Conservation (phyloP, 1,284 basidiomycete genomes). For the Naganishia liquefaciens region DNA sequence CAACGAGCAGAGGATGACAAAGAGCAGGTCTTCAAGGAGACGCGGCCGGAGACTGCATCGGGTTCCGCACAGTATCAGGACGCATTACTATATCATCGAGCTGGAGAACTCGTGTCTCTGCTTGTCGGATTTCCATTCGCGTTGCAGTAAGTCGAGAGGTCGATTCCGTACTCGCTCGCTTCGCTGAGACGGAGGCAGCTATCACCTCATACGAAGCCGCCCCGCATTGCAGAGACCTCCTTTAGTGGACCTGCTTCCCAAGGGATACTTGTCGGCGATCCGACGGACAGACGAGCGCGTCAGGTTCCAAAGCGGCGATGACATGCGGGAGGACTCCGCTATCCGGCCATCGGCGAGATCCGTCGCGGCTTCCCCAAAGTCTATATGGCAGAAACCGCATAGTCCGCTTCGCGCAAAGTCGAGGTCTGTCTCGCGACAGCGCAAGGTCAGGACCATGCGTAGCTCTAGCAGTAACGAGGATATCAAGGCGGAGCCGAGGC, state of each 20-base stretch:
- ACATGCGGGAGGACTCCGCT: not conserved
- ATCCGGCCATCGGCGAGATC: not conserved
- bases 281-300: constrained; percentile 16
- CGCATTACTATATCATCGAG: constrained; percentile 31
- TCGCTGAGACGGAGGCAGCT: constrained; percentile 34
- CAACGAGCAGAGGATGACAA: constrained; percentile 3
- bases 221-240: constrained; percentile 49
- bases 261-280: constrained; percentile 11
- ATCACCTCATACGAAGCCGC: constrained; percentile 48
- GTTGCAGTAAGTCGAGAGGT: constrained; percentile 45
- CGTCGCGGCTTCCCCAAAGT: not conserved
- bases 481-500: not conserved
- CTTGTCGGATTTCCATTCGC: constrained; percentile 51
- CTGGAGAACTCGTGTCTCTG: constrained; percentile 48
- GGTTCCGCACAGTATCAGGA: not conserved
- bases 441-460: constrained; percentile 10
- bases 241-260: constrained; percentile 40
- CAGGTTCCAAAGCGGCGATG: constrained; percentile 11
- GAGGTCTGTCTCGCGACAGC: constrained; percentile 7
- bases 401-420: constrained; percentile 16
- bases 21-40: not conserved
- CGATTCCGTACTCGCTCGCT: not conserved
- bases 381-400: constrained; percentile 1
- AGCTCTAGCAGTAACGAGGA: constrained; percentile 13
- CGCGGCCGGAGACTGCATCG: not conserved